Conservation (phyloP, 1,139 yeast species). For the Lodderomyces elongisporus region DNA sequence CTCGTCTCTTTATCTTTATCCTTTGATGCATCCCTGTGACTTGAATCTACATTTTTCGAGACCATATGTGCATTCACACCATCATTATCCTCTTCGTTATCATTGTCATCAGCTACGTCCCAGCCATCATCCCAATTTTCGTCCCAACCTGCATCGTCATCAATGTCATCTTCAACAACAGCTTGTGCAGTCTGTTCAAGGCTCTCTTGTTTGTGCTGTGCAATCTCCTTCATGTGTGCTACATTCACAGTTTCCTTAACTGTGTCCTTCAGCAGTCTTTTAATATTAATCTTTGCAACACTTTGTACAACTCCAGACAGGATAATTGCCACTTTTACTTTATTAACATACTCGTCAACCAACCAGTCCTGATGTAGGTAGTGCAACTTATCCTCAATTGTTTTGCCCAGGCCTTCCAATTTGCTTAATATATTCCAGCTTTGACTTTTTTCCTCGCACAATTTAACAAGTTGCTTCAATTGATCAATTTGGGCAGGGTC, state of each 20-base stretch:
- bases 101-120: slow-evolving; percentile 16
- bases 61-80: background rate
- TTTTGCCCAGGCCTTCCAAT: slow-evolving; percentile 13
- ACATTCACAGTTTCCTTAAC: slow-evolving; percentile 3
- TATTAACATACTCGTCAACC: slow-evolving; percentile 23
- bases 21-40: background rate
- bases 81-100: background rate
- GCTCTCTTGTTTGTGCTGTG: too few relatives aligned
- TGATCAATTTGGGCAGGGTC: slow-evolving; percentile 15
- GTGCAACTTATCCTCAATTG: slow-evolving; percentile 19
- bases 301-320: background rate
- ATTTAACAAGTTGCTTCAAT: slow-evolving; percentile 22
- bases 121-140: slow-evolving; percentile 24
- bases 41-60: background rate
- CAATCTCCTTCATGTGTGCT: slow-evolving; percentile 3
- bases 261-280: slow-evolving; percentile 6
- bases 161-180: slow-evolving; percentile 2
- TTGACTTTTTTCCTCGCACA: slow-evolving; percentile 15
- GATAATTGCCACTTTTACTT: slow-evolving; percentile 14
- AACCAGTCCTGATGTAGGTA: slow-evolving; percentile 29
- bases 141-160: slow-evolving; percentile 16
- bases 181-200: slow-evolving; percentile 4
- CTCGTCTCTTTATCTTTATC: too few relatives aligned
- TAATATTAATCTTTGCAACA: slow-evolving; percentile 1
- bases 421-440: slow-evolving; percentile 29